phyloP scores from a whole-genome alignment of 768 basidiomycete species.

The Calocybe indica region DNA sequence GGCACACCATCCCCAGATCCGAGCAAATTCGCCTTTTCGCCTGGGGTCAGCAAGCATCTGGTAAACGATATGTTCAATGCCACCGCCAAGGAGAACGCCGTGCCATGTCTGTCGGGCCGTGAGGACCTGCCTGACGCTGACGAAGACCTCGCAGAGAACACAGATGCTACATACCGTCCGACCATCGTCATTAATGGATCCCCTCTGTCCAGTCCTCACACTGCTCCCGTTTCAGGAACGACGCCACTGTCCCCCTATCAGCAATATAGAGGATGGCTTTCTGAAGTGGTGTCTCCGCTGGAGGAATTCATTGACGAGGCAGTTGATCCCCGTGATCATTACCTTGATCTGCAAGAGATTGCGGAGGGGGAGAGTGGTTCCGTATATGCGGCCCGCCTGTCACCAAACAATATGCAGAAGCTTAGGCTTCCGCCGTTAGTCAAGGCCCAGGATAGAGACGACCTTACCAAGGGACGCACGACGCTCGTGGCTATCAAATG shows the following conservation, averaged over 20 bases:
- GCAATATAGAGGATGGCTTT: slow-evolving; percentile 59
- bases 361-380: slow-evolving; percentile 82
- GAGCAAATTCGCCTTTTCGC: slow-evolving; percentile 14
- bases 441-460: slow-evolving; percentile 31
- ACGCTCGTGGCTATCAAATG: slow-evolving; percentile 74
- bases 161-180: slow-evolving; percentile 18
- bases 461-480: slow-evolving; percentile 23
- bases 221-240: slow-evolving; percentile 16
- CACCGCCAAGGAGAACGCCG: slow-evolving; percentile 10
- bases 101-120: slow-evolving; percentile 3
- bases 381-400: slow-evolving; percentile 45
- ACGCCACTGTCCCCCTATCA: slow-evolving; percentile 39
- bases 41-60: slow-evolving; percentile 11
- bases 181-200: slow-evolving; percentile 27
- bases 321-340: slow-evolving; percentile 57
- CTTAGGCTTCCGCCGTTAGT: slow-evolving; percentile 34
- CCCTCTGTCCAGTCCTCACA: slow-evolving; percentile 3
- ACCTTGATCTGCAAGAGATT: slow-evolving; percentile 67
- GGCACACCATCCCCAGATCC: slow-evolving; percentile 21
- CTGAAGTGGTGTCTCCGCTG: slow-evolving; percentile 50
- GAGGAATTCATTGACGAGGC: slow-evolving; percentile 59
- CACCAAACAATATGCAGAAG: slow-evolving; percentile 21
- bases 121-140: slow-evolving; percentile 15
- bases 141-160: slow-evolving; percentile 10
- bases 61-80: slow-evolving; percentile 34